Conservation (phyloP, 1,284 basidiomycete genomes). For the Neolentinus lepideus region DNA sequence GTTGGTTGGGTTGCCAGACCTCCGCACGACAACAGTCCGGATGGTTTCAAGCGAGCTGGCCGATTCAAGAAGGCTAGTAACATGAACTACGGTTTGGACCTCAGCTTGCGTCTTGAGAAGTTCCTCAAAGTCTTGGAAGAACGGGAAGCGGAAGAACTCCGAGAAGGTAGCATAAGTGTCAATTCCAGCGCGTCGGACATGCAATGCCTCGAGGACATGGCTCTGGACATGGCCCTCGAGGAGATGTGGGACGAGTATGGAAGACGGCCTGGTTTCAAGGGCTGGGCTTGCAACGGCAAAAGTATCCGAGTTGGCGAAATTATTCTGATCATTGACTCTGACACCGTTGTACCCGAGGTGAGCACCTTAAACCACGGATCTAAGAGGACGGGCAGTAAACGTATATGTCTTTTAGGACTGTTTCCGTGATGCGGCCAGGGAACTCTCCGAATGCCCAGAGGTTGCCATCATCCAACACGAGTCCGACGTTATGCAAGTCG, state of each 20-base stretch:
- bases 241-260: constrained; percentile 58
- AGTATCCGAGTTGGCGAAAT: constrained; percentile 55
- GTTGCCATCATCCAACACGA: constrained; percentile 83
- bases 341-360: constrained; percentile 78
- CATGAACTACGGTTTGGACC: constrained; percentile 47
- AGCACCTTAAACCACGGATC: not conserved
- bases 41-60: constrained; percentile 46
- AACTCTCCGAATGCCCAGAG: constrained; percentile 71
- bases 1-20: constrained; percentile 52
- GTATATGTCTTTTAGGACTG: constrained; percentile 44
- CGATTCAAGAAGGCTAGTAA: constrained; percentile 60
- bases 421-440: constrained; percentile 77
- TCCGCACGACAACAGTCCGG: constrained; percentile 30
- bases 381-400: not conserved
- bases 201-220: constrained; percentile 49
- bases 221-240: constrained; percentile 58
- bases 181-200: constrained; percentile 25
- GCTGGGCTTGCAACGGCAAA: constrained; percentile 60
- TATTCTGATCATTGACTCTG: constrained; percentile 71
- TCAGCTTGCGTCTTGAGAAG: constrained; percentile 46
- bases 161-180: constrained; percentile 7
- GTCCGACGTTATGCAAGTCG: constrained; percentile 83
- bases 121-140: constrained; percentile 38
- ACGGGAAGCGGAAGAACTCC: constrained; percentile 20
- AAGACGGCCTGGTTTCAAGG: constrained; percentile 33